Percentiles rank a stretch among this genome's conserved stretches.
These are phyloP conservation scores for Colletotrichum destructivum DNA, from an alignment of 2,329 filamentous ascomycete genomes.

Conservation along the genomic window DNA sequence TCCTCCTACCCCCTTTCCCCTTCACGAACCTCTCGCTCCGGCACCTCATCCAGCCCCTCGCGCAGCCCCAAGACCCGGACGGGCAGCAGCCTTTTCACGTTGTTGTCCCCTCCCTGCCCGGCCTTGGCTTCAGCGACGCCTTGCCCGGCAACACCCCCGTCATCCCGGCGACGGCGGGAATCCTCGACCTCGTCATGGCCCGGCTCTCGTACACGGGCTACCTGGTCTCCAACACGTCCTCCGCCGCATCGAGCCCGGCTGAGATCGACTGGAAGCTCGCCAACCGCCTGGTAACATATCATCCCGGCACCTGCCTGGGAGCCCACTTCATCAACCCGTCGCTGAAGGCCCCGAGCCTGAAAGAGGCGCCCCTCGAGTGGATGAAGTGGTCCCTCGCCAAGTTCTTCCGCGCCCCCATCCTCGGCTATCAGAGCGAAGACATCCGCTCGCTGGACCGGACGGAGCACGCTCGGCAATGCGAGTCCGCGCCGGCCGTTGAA, in stretches of 20 bases:
- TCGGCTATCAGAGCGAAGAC: slow-evolving; percentile 71
- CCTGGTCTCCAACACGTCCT: slow-evolving; percentile 69
- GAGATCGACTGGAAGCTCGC: slow-evolving; percentile 68
- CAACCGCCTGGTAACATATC: slow-evolving; percentile 62
- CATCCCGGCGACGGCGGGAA: slow-evolving; percentile 66
- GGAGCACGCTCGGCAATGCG: slow-evolving; percentile 40
- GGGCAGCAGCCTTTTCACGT: slow-evolving; percentile 72
- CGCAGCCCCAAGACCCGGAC: slow-evolving; percentile 64
- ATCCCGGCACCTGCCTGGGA: slow-evolving; percentile 68
- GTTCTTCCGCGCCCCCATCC: slow-evolving; percentile 62
- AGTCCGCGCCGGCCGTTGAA: slow-evolving; percentile 53
- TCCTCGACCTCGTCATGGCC: slow-evolving; percentile 73
- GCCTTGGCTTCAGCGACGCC: slow-evolving; percentile 77
- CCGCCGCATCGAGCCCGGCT: slow-evolving; percentile 60
- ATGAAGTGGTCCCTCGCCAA: slow-evolving; percentile 70
- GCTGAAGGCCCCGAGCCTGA: slow-evolving; percentile 63
- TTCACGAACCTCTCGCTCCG: slow-evolving; percentile 74
- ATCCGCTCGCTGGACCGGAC: slow-evolving; percentile 58
- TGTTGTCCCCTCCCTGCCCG: slow-evolving; percentile 77
- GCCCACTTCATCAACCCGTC: slow-evolving; percentile 74
- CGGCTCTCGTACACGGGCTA: slow-evolving; percentile 72
- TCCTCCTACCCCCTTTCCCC: slow-evolving; percentile 77
- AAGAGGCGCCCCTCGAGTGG: slow-evolving; percentile 63
- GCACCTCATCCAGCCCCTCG: slow-evolving; percentile 69
- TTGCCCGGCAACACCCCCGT: slow-evolving; percentile 65